These are phyloP conservation scores for Myotisia sp. DNA, from an alignment of 2,329 filamentous ascomycete genomes.

Conservation along the genomic window DNA sequence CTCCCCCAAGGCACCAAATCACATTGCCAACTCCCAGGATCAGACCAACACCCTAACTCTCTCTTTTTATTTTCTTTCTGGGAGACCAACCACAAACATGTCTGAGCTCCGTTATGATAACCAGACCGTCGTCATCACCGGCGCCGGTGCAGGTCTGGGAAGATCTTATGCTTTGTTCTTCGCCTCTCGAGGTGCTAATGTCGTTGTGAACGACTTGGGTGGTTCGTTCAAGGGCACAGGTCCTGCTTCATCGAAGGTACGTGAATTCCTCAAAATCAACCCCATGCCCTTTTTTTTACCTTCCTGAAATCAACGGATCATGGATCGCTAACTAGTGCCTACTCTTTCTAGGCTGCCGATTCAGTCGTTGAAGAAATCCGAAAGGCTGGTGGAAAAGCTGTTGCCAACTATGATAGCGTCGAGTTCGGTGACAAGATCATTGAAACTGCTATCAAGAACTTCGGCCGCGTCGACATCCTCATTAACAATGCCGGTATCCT, in stretches of 20 bases:
- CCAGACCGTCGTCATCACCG: slow-evolving; percentile 79
- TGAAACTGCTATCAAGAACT: slow-evolving; percentile 40
- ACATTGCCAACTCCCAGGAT: no score
- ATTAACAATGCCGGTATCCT: slow-evolving; percentile 98
- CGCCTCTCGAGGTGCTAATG: slow-evolving; percentile 76
- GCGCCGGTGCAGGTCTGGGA: slow-evolving; percentile 68
- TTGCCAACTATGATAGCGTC: slow-evolving; percentile 80
- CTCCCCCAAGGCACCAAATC: no score
- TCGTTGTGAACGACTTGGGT: slow-evolving; percentile 93
- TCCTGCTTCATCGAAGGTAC: slow-evolving; percentile 67
- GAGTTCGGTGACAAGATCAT: slow-evolving; percentile 91
- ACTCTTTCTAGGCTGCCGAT: slow-evolving; percentile 44
- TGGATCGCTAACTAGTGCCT: no score
- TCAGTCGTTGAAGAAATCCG: slow-evolving; percentile 42
- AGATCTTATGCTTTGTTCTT: slow-evolving; percentile 82
- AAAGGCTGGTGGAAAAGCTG: slow-evolving; percentile 80
- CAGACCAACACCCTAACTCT: no score
- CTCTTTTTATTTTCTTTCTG: slow-evolving; percentile 1
- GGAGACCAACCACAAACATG: slow-evolving; percentile 29
- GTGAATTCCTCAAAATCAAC: slow-evolving; percentile 13
- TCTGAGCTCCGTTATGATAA: slow-evolving; percentile 69
- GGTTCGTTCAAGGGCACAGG: slow-evolving; percentile 89
- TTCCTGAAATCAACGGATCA: no score
- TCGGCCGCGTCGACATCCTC: slow-evolving; percentile 70
- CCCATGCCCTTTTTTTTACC: no score